A percentile compares a stretch with the other conserved stretches of the same genome.
These are phyloP conservation scores for Magnolia changhungtana DNA, from an alignment of 164 flowering plant genomes.

Conservation along the genomic window DNA sequence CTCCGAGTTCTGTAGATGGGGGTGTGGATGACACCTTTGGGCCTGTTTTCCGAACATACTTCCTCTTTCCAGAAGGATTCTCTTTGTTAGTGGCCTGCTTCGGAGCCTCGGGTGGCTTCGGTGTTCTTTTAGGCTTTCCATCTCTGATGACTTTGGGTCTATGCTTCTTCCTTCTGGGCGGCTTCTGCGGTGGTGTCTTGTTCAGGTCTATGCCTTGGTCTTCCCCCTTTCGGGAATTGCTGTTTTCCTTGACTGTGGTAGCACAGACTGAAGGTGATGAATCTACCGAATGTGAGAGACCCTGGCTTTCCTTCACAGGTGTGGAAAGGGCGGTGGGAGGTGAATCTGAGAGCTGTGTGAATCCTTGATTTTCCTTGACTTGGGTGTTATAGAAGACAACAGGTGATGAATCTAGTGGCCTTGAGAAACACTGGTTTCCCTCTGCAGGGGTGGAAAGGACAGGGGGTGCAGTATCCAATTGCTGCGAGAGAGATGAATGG, in stretches of 20 bases:
- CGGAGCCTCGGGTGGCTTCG: slow-evolving; percentile 35
- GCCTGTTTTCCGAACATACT: slow-evolving; percentile 13
- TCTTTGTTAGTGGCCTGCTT: slow-evolving; percentile 11
- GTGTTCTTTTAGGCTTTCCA: slow-evolving; percentile 48
- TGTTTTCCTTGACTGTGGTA: slow-evolving; percentile 26
- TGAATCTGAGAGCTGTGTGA: neutral
- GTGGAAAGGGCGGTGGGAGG: neutral
- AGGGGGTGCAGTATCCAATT: too few relatives aligned
- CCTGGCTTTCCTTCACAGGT: slow-evolving; percentile 4
- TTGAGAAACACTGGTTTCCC: neutral
- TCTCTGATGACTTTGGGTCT: slow-evolving; percentile 74
- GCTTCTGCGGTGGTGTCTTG: slow-evolving; percentile 59
- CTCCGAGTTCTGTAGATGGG: slow-evolving; percentile 6
- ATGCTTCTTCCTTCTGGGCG: slow-evolving; percentile 42
- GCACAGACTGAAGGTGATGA: slow-evolving; percentile 16
- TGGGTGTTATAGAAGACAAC: too few relatives aligned
- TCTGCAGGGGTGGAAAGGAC: too few relatives aligned
- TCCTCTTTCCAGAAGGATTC: slow-evolving; percentile 15
- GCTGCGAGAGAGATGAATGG: too few relatives aligned
- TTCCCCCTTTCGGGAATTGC: slow-evolving; percentile 23
- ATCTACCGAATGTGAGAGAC: slow-evolving; percentile 15
- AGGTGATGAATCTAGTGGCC: neutral
- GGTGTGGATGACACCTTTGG: slow-evolving; percentile 8
- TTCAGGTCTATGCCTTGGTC: slow-evolving; percentile 33
- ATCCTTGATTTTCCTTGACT: neutral